A percentile compares a stretch with the other conserved stretches of the same genome.
Conservation (phyloP, 176 grass and related monocot genomes). For the Oropetium thomaeum region DNA sequence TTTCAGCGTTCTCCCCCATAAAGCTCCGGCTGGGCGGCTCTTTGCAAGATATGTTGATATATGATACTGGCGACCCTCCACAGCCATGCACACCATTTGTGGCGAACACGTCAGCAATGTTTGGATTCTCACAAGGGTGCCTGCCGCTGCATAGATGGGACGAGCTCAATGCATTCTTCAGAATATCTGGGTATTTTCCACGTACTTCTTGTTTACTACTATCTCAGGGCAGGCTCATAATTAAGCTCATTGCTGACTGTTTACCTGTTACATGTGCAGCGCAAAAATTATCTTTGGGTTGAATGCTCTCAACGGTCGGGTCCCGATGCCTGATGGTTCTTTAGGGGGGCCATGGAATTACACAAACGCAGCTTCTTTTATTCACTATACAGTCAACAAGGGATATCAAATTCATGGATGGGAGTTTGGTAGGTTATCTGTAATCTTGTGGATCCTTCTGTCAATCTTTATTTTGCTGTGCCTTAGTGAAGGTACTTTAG, state of each 20-base stretch:
- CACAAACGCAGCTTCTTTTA: constrained; percentile 73
- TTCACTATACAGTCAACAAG: constrained; percentile 58
- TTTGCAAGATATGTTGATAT: constrained; percentile 79
- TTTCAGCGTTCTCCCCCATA: constrained; percentile 81
- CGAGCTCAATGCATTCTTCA: constrained; percentile 80
- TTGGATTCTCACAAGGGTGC: constrained; percentile 77
- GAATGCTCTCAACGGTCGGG: constrained; percentile 74
- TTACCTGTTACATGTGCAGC: constrained; percentile 31
- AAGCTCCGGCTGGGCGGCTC: constrained; percentile 84
- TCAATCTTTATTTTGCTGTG: background rate
- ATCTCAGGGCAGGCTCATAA: background rate
- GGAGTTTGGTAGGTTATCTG: constrained; percentile 64
- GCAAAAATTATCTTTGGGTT: constrained; percentile 63
- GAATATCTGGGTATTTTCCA: constrained; percentile 58
- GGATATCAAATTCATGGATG: constrained; percentile 75
- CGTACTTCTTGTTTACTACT: background rate
- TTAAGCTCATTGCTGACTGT: background rate
- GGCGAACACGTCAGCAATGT: constrained; percentile 68
- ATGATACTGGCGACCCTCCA: constrained; percentile 34
- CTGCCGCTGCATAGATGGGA: constrained; percentile 88
- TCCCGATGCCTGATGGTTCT: constrained; percentile 61
- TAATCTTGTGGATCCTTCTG: background rate
- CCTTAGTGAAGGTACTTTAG: constrained; percentile 3
- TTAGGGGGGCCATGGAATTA: constrained; percentile 77
- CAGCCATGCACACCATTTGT: constrained; percentile 57